Evolutionary conservation across 2,329 filamentous ascomycete species (phyloP).

Genomic region (Emericellopsis atlantica): DNA sequence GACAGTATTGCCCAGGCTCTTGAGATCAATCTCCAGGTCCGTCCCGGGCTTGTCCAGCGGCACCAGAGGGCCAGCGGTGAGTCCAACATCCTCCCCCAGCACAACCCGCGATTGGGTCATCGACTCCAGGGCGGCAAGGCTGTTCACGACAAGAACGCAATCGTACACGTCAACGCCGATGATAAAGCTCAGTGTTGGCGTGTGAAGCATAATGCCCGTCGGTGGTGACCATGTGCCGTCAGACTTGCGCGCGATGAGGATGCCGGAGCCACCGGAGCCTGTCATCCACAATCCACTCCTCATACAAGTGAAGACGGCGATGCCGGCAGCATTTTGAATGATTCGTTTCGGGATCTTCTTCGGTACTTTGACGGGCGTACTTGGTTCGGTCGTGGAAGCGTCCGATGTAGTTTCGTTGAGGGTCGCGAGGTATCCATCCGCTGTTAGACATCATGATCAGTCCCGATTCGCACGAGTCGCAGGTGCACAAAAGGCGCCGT

Average conservation of each 20-base stretch:
- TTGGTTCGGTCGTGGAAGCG: slow-evolving; percentile 23
- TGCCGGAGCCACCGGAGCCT: slow-evolving; percentile 79
- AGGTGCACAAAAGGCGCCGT: not conserved
- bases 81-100: slow-evolving; percentile 68
- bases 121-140: slow-evolving; percentile 67
- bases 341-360: slow-evolving; percentile 82
- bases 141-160: slow-evolving; percentile 87
- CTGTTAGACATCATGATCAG: slow-evolving; percentile 15
- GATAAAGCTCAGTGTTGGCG: slow-evolving; percentile 76
- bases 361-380: slow-evolving; percentile 37
- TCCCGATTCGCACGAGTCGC: slow-evolving; percentile 1
- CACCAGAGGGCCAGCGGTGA: slow-evolving; percentile 63
- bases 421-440: slow-evolving; percentile 41
- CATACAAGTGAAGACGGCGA: slow-evolving; percentile 94
- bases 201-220: slow-evolving; percentile 83
- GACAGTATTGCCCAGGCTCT: slow-evolving; percentile 40
- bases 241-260: slow-evolving; percentile 71
- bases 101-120: slow-evolving; percentile 72
- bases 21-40: slow-evolving; percentile 37
- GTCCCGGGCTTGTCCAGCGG: slow-evolving; percentile 34
- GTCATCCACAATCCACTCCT: slow-evolving; percentile 85
- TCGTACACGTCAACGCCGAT: slow-evolving; percentile 93
- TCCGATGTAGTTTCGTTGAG: slow-evolving; percentile 17
- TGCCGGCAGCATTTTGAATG: slow-evolving; percentile 76
- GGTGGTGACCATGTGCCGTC: slow-evolving; percentile 88